Evolutionary conservation across 768 basidiomycete species (phyloP).

Genomic region (Rhodotorula paludigena): DNA sequence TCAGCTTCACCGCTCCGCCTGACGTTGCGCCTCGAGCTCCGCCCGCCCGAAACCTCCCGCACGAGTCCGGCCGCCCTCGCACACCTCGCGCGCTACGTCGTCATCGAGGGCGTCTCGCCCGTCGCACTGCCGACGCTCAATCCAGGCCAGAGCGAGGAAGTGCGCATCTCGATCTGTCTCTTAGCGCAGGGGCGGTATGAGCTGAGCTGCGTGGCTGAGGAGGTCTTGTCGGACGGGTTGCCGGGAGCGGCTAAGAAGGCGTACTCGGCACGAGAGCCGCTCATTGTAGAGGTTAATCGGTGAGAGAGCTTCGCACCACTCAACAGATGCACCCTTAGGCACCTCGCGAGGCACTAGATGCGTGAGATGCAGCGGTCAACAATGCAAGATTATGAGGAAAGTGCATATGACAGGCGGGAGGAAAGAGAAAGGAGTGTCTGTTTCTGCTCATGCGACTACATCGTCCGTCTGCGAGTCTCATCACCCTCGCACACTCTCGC

Average conservation of each 20-base stretch:
- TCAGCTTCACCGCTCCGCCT: slow-evolving; percentile 6
- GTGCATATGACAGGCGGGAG: too few relatives aligned
- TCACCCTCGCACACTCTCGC: too few relatives aligned
- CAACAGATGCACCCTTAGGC: background rate
- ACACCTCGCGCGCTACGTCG: slow-evolving; percentile 61
- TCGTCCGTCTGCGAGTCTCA: background rate
- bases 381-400: too few relatives aligned
- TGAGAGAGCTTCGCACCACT: background rate
- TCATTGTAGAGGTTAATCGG: slow-evolving; percentile 19
- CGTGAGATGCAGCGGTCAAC: too few relatives aligned
- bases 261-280: slow-evolving; percentile 22
- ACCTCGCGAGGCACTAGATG: background rate
- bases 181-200: slow-evolving; percentile 65
- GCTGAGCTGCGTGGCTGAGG: slow-evolving; percentile 46
- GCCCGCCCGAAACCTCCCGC: slow-evolving; percentile 55
- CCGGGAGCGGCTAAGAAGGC: background rate
- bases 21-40: slow-evolving; percentile 50
- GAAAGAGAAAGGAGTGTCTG: background rate
- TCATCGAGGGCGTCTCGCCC: slow-evolving; percentile 63
- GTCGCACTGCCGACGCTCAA: slow-evolving; percentile 62
- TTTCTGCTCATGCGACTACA: background rate
- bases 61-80: slow-evolving; percentile 49
- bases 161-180: slow-evolving; percentile 65
- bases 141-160: slow-evolving; percentile 54
- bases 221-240: slow-evolving; percentile 39